Conservation (phyloP, 768 basidiomycete species). For the Boletus edulis region DNA sequence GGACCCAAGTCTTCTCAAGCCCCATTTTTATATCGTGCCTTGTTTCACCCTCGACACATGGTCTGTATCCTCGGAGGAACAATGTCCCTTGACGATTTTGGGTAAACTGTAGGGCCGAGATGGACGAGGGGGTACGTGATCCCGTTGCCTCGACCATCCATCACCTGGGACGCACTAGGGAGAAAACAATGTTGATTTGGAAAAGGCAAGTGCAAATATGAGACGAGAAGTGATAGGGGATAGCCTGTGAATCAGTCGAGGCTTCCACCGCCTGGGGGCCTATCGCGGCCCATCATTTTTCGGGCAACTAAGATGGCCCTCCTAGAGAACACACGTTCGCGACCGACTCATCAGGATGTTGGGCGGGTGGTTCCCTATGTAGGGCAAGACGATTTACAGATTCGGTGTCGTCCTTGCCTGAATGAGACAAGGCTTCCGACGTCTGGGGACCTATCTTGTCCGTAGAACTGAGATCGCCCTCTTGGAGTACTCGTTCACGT, state of each 20-base stretch:
- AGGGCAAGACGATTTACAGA: not conserved
- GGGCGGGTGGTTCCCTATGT: not conserved
- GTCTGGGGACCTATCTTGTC: no score
- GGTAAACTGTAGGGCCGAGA: not conserved
- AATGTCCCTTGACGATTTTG: not conserved
- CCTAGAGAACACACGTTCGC: not conserved
- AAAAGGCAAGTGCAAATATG: conserved; percentile 1
- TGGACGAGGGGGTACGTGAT: conserved; percentile 6
- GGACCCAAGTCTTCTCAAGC: not conserved
- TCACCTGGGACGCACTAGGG: not conserved
- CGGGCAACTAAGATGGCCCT: not conserved
- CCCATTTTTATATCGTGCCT: no score
- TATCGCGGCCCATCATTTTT: no score
- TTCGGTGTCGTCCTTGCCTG: no score
- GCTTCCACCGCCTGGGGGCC: no score
- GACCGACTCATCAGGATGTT: not conserved
- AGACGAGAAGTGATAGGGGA: not conserved
- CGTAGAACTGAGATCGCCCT: no score
- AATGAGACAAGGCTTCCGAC: no score
- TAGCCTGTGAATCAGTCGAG: not conserved
- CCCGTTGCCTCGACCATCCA: not conserved
- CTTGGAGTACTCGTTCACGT: no score
- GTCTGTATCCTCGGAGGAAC: conserved; percentile 5
- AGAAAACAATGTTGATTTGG: not conserved
- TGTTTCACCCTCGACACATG: not conserved